Evolutionary conservation across 164 flowering plant genomes (phyloP).

Genomic region (Annona cherimola): DNA sequence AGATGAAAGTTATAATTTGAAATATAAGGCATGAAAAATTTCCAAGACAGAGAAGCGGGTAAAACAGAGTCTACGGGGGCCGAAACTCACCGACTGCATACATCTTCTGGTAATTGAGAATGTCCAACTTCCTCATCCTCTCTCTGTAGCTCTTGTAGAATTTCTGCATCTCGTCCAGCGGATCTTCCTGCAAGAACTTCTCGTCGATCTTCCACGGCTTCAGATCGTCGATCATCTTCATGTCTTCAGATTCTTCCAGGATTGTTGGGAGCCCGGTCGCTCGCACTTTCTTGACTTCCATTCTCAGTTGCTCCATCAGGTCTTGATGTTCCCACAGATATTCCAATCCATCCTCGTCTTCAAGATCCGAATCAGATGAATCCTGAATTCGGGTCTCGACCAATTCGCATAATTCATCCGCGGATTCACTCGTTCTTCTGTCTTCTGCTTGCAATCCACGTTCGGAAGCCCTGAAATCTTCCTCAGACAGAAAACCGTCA

Average conservation of each 20-base stretch:
- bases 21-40: background rate
- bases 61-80: background rate
- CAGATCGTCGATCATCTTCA: constrained; percentile 63
- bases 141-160: constrained; percentile 78
- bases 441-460: background rate
- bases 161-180: constrained; percentile 63
- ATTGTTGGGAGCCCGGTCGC: constrained; percentile 87
- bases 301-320: constrained; percentile 73
- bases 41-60: background rate
- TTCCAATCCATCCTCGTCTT: constrained; percentile 47
- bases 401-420: background rate
- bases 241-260: constrained; percentile 71
- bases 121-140: constrained; percentile 86
- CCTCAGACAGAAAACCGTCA: constrained; percentile 18
- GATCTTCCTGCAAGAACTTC: constrained; percentile 49
- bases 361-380: constrained; percentile 25
- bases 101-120: constrained; percentile 94
- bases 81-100: constrained; percentile 68
- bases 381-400: constrained; percentile 13
- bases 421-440: background rate
- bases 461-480: constrained; percentile 16
- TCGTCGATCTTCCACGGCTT: constrained; percentile 95
- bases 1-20: background rate
- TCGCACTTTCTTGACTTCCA: constrained; percentile 75
- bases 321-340: constrained; percentile 91